Evolutionary conservation across 1,284 basidiomycete genomes (phyloP).

Genomic region (Trichosporon asahii): DNA sequence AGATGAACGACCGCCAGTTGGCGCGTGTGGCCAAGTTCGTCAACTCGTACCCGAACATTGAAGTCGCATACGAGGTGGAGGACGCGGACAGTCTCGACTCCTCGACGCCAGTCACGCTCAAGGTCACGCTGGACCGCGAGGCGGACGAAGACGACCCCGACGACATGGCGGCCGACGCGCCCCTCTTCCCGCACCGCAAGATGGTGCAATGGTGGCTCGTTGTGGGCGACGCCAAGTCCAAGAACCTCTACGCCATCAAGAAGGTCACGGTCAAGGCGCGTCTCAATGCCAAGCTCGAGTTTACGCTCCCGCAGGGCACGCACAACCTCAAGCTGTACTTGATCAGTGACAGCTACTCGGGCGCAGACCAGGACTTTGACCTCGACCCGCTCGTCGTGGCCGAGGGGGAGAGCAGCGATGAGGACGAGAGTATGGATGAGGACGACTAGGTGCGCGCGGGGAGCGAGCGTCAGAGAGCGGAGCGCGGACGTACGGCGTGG

Average conservation of each 20-base stretch:
- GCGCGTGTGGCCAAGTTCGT: conserved; percentile 78
- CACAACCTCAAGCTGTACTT: conserved; percentile 81
- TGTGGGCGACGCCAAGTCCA: conserved; percentile 68
- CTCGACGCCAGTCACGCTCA: conserved; percentile 74
- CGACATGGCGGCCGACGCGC: conserved; percentile 79
- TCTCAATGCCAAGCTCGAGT: conserved; percentile 79
- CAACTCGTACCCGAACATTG: conserved; percentile 89
- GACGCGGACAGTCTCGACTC: conserved; percentile 76
- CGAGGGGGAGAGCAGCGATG: conserved; percentile 79
- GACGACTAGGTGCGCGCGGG: conserved; percentile 10
- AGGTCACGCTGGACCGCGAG: conserved; percentile 76
- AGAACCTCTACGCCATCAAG: conserved; percentile 85
- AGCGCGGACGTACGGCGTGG: background rate
- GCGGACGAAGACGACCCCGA: conserved; percentile 69
- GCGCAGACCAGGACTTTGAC: conserved; percentile 84
- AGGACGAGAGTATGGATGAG: conserved; percentile 55
- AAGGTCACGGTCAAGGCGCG: conserved; percentile 81
- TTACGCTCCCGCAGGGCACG: conserved; percentile 76
- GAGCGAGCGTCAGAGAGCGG: background rate
- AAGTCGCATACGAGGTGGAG: conserved; percentile 73
- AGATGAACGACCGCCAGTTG: conserved; percentile 84
- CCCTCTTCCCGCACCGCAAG: conserved; percentile 87
- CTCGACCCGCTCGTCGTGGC: conserved; percentile 75
- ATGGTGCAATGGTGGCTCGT: conserved; percentile 97
- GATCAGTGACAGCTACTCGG: conserved; percentile 87